These are phyloP conservation scores for Apiospora hydei DNA, from an alignment of 2,329 filamentous ascomycete species.

Conservation along the genomic window DNA sequence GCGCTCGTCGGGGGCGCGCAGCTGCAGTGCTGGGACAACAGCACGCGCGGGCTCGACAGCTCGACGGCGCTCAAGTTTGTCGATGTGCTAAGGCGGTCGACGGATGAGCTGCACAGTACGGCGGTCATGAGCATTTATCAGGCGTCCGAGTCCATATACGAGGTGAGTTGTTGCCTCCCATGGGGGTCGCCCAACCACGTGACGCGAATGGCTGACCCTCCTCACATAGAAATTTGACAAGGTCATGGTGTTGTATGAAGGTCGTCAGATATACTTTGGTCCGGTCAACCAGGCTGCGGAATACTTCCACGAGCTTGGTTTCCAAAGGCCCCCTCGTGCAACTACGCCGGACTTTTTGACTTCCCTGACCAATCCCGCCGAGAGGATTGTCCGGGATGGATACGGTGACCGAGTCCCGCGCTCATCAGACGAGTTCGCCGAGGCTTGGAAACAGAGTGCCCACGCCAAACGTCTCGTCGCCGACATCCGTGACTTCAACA, in stretches of 20 bases:
- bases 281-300: neutral
- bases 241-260: neutral
- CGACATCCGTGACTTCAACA: neutral
- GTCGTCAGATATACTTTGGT: neutral
- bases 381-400: neutral
- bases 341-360: neutral
- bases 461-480: neutral
- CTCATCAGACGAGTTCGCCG: neutral
- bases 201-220: neutral
- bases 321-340: neutral
- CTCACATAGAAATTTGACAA: neutral
- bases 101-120: neutral
- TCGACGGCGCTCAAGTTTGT: constrained; percentile 3
- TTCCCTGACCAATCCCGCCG: neutral
- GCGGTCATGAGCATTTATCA: neutral
- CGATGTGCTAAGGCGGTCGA: neutral
- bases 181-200: no score
- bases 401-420: neutral
- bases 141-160: neutral
- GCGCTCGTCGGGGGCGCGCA: constrained; percentile 57
- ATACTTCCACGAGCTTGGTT: neutral
- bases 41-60: constrained; percentile 14
- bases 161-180: neutral
- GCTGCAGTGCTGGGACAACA: constrained; percentile 35
- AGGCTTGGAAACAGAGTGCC: neutral